phyloP scores from a whole-genome alignment of 306 rosid species.

The Quercus parvula region DNA sequence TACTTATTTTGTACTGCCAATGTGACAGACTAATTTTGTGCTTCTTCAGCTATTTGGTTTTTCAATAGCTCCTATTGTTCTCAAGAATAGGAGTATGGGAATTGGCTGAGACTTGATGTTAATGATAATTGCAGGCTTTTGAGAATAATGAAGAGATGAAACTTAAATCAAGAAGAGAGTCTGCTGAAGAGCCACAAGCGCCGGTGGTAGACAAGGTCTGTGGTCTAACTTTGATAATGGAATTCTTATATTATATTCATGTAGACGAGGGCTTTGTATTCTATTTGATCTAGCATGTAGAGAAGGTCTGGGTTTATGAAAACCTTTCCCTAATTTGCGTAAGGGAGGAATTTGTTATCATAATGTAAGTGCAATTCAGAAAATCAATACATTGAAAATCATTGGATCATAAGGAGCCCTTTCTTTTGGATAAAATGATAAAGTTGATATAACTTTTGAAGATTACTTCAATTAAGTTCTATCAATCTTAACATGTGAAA shows the following conservation, averaged over 20 bases:
- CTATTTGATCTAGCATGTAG: too few relatives aligned
- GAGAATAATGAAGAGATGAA: slow-evolving; percentile 80
- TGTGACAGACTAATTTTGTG: not conserved
- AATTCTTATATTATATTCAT: slow-evolving; percentile 3
- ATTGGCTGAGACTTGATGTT: slow-evolving; percentile 16
- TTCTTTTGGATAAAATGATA: not conserved
- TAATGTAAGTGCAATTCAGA: not conserved
- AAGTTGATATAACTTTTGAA: not conserved
- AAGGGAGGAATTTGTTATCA: not conserved
- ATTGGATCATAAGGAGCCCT: not conserved
- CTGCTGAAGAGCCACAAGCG: slow-evolving; percentile 46
- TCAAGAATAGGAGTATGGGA: not conserved
- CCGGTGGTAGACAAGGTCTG: slow-evolving; percentile 70
- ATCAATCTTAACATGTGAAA: not conserved
- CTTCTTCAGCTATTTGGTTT: slow-evolving; percentile 11
- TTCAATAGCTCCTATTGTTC: not conserved
- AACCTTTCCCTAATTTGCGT: not conserved
- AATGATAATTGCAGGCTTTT: slow-evolving; percentile 45
- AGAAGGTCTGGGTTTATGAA: too few relatives aligned
- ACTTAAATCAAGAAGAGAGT: slow-evolving; percentile 72
- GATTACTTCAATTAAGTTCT: not conserved
- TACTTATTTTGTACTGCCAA: not conserved
- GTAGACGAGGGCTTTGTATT: too few relatives aligned
- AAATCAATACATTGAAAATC: not conserved
- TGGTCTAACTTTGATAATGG: slow-evolving; percentile 6